phyloP scores from a whole-genome alignment of 108 stramenopile species.

The Nitzschia palea region DNA sequence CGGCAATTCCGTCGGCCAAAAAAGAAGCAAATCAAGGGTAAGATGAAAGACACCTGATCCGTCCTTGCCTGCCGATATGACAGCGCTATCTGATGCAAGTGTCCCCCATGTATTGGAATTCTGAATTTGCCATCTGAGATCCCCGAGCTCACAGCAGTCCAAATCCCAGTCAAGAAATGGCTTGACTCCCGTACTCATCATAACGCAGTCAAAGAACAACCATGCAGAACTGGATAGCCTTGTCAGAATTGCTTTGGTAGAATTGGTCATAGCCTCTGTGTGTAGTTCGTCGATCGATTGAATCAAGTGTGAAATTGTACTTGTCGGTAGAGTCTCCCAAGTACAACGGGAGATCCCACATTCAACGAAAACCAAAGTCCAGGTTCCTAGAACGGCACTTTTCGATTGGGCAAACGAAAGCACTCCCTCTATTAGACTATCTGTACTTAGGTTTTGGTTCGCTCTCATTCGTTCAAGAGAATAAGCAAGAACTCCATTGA shows the following conservation, averaged over 20 bases:
- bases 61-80: not conserved
- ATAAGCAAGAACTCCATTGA: conserved; percentile 11
- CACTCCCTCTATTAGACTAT: not conserved
- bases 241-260: not conserved
- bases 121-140: not conserved
- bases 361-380: conserved; percentile 25
- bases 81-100: not conserved
- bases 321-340: not conserved
- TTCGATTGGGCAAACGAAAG: conserved; percentile 16
- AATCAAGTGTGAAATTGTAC: conserved; percentile 11
- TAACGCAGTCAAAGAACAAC: conserved; percentile 24
- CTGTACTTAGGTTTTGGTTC: not conserved
- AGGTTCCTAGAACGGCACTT: conserved; percentile 16
- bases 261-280: not conserved
- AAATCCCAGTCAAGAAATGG: conserved; percentile 23
- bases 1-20: not conserved
- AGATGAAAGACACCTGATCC: conserved; percentile 15
- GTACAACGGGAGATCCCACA: conserved; percentile 16
- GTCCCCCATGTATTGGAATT: not conserved
- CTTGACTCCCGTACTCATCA: conserved; percentile 4
- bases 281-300: conserved; percentile 20
- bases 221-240: conserved; percentile 13
- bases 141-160: not conserved
- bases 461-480: conserved; percentile 26
- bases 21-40: conserved; percentile 7